Evolutionary conservation across 2,329 filamentous ascomycete genomes (phyloP).

Genomic region (Colletotrichum gigasporum): DNA sequence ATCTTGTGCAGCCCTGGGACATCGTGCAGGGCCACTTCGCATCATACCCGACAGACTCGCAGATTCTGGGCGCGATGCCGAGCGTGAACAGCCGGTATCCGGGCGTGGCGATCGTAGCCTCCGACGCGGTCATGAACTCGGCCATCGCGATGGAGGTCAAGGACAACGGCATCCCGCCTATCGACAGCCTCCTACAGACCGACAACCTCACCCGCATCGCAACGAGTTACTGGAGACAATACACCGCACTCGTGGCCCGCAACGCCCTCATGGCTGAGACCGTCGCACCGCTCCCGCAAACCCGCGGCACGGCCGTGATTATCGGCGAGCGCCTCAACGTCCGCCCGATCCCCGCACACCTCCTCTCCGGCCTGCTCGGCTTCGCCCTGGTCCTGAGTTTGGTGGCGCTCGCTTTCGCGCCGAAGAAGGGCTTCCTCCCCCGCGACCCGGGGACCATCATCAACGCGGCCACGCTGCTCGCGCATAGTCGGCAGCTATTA

Average conservation of each 20-base stretch:
- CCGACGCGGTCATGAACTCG: slow-evolving; percentile 44
- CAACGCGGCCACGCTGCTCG: slow-evolving; percentile 45
- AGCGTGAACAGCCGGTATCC: slow-evolving; percentile 34
- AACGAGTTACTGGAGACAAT: slow-evolving; percentile 45
- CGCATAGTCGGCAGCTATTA: slow-evolving; percentile 46
- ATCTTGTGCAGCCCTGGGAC: slow-evolving; percentile 36
- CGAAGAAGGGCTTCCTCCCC: slow-evolving; percentile 45
- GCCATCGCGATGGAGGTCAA: slow-evolving; percentile 40
- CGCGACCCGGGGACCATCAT: slow-evolving; percentile 45
- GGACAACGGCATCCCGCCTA: slow-evolving; percentile 31
- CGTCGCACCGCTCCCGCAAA: slow-evolving; percentile 15
- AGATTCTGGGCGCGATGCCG: slow-evolving; percentile 16
- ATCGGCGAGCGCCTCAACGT: slow-evolving; percentile 43
- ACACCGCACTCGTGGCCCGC: slow-evolving; percentile 43
- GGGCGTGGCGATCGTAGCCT: slow-evolving; percentile 37
- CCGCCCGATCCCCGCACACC: slow-evolving; percentile 40
- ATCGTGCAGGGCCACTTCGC: slow-evolving; percentile 37
- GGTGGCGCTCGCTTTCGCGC: slow-evolving; percentile 36
- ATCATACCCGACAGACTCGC: slow-evolving; percentile 32
- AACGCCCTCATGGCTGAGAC: slow-evolving; percentile 39
- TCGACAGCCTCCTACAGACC: slow-evolving; percentile 37
- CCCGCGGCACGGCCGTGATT: slow-evolving; percentile 36
- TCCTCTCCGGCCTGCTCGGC: slow-evolving; percentile 40
- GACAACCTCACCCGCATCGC: slow-evolving; percentile 38
- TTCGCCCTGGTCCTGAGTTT: slow-evolving; percentile 38